These are phyloP conservation scores for Hsuehochloa calcarea DNA, from an alignment of 176 grass and related monocot genomes.

Conservation along the genomic window DNA sequence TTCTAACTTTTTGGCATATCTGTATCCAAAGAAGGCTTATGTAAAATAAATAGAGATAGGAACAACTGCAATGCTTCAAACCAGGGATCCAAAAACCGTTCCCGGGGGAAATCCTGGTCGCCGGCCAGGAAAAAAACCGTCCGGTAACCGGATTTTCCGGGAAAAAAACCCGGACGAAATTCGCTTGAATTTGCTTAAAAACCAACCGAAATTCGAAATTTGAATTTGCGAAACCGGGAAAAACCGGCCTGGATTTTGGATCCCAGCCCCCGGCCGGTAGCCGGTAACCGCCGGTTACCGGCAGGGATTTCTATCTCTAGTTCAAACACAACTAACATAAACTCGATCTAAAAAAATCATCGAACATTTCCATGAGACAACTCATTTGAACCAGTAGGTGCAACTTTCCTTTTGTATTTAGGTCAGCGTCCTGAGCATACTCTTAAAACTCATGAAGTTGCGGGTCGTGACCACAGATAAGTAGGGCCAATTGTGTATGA, in stretches of 20 bases:
- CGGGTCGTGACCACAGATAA: conserved; percentile 20
- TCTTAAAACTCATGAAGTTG: neutral
- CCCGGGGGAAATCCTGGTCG: too few relatives aligned
- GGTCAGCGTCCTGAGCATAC: conserved; percentile 13
- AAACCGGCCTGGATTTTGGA: too few relatives aligned
- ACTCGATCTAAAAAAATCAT: neutral
- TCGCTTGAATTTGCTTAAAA: too few relatives aligned
- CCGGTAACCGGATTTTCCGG: too few relatives aligned
- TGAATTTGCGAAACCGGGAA: too few relatives aligned
- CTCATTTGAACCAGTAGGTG: conserved; percentile 24
- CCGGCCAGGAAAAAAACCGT: too few relatives aligned
- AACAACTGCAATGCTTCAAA: conserved; percentile 4
- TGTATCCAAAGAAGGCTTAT: neutral
- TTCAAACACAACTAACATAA: neutral
- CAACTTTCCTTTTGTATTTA: conserved; percentile 21
- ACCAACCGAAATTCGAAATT: too few relatives aligned
- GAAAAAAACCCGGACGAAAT: too few relatives aligned
- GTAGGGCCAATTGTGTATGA: neutral
- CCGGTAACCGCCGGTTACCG: too few relatives aligned
- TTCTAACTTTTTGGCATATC: neutral
- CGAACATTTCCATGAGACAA: neutral
- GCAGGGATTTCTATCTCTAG: too few relatives aligned
- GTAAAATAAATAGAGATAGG: conserved; percentile 7
- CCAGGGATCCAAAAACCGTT: too few relatives aligned
- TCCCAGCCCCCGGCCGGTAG: too few relatives aligned